Evolutionary conservation across 2,329 filamentous ascomycete species (phyloP), one percentile per base, ranked within the genome.

Genomic region (Exophiala calicioides): DNA sequence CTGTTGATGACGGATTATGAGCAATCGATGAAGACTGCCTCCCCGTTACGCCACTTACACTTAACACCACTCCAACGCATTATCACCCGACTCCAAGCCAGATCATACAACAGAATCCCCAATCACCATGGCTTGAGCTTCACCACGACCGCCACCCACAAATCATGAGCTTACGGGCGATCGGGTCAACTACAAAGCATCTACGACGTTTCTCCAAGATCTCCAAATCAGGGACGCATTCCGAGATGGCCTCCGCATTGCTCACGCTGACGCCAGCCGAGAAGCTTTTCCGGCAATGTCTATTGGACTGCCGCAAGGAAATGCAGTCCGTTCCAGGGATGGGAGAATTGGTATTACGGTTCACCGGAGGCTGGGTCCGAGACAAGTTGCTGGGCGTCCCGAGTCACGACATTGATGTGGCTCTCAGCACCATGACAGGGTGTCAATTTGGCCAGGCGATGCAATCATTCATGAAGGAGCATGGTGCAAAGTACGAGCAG

Each of bases 351-450:
- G 64, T 71, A 8, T 57, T 76, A 16, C 65, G 73, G 7, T 75
- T 74, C 42, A 73, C 72, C 19, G 73, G 73, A 23, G 73, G 73
- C 20, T 76, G 73, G 73, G 73, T 76, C 29, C 65, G 73, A 31
- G 73, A 76, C 60, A 75, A 75, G 59, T 56, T 76, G 18, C 63
- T 75, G 4, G 72, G 72, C 4, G 58, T 68, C 2, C 62, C 62
- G 13, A 75, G 71, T 47, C 65, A 73, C 52, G 73, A 76, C 50
- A 74, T 76, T 37, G 73, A 76, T 51, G 69, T 75, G 27, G 70
- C 67, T 10, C 72, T 76, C 36, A 72, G 69, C 56, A 71, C 62
- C 13, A 75, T 76, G 72, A 75, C 72, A 1, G 73, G 73, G 12
- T 68, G 68, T 46, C 66, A 71, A 37, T 76, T 75, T 53, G 73